Conservation (phyloP, 2,329 filamentous ascomycete species). For the Pseudogymnoascus sp. region DNA sequence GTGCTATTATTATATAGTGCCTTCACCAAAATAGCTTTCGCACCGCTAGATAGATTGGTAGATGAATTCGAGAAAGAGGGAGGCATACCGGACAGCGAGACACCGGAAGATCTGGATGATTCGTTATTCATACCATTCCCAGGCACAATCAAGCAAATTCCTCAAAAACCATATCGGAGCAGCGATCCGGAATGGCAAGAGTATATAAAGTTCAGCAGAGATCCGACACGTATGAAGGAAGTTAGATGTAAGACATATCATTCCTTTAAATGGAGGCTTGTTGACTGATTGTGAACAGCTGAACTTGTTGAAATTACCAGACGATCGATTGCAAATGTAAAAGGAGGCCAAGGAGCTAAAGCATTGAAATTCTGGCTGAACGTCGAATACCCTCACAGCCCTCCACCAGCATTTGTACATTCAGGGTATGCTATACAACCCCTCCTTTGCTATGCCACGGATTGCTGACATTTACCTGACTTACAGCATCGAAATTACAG, state of each 20-base stretch:
- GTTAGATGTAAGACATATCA: constrained; percentile 14
- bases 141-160: constrained; percentile 43
- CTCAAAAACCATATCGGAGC: constrained; percentile 43
- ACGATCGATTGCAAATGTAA: constrained; percentile 30
- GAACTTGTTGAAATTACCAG: constrained; percentile 38
- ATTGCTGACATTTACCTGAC: constrained; percentile 18
- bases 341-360: background rate
- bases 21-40: constrained; percentile 39
- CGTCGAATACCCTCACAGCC: constrained; percentile 48
- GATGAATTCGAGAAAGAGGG: constrained; percentile 33
- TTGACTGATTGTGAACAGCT: constrained; percentile 29
- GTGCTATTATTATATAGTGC: constrained; percentile 33
- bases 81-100: constrained; percentile 35
- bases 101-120: constrained; percentile 32
- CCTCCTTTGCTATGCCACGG: background rate
- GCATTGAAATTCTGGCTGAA: constrained; percentile 44
- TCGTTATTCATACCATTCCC: constrained; percentile 55
- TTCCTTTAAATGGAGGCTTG: background rate
- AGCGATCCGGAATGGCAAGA: constrained; percentile 55
- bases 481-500: constrained; percentile 40
- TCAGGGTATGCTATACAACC: constrained; percentile 44
- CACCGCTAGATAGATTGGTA: constrained; percentile 33
- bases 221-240: constrained; percentile 37
- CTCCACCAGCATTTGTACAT: constrained; percentile 51
- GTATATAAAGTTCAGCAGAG: constrained; percentile 50